A percentile compares a stretch with the other conserved stretches of the same genome.
Conservation (phyloP, 1,284 basidiomycete species). For the Sanghuangporus weigelae region DNA sequence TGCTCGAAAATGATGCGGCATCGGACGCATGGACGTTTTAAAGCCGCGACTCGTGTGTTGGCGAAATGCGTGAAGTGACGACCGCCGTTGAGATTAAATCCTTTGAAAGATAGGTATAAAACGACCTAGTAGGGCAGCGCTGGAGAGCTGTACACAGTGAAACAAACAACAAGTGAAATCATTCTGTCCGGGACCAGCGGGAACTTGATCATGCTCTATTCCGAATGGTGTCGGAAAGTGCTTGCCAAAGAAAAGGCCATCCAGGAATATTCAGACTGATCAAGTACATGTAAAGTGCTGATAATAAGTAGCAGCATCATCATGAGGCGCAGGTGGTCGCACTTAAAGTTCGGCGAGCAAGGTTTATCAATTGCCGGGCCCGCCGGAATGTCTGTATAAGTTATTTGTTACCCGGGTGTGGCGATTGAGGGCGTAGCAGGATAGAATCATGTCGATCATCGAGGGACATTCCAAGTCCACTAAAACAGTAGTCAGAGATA, state of each 20-base stretch:
- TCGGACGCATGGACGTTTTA: too few relatives aligned
- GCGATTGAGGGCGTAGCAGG: neutral
- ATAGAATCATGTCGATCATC: neutral
- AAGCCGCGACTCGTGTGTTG: neutral
- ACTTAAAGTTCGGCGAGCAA: neutral
- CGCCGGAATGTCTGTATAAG: neutral
- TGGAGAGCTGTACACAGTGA: neutral
- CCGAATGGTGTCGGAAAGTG: neutral
- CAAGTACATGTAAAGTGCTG: neutral
- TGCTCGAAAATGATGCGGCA: too few relatives aligned
- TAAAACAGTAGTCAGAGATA: too few relatives aligned
- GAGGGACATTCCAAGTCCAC: too few relatives aligned
- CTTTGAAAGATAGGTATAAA: neutral
- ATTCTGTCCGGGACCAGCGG: neutral
- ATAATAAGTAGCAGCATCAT: neutral
- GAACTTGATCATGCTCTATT: neutral
- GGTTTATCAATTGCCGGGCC: conserved; percentile 1
- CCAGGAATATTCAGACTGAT: neutral
- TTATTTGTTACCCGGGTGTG: neutral
- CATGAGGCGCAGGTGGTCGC: neutral
- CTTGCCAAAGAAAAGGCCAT: neutral
- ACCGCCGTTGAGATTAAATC: neutral
- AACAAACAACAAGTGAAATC: neutral
- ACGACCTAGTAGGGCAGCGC: neutral
- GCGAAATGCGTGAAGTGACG: neutral